Percentiles rank a stretch among this genome's conserved stretches.
Conservation (phyloP, 345 rosid species). For the Carallia brachiata region DNA sequence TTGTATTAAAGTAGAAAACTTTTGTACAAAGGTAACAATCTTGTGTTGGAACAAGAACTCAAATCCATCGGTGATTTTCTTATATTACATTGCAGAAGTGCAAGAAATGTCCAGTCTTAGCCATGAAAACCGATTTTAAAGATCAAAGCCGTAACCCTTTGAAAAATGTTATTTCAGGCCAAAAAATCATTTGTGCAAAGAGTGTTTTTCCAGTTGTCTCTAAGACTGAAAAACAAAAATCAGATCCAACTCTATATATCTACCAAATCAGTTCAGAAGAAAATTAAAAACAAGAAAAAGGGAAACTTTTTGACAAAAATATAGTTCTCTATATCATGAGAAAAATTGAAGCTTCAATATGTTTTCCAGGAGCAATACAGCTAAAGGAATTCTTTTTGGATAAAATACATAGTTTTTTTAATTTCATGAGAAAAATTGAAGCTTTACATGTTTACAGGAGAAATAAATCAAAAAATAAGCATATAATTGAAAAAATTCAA, state of each 20-base stretch:
- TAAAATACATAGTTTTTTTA: no score
- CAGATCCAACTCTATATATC: neutral
- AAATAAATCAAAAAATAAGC: neutral
- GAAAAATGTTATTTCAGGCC: neutral
- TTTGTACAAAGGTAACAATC: no score
- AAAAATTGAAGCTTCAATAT: no score
- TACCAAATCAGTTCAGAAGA: neutral
- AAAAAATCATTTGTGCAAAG: neutral
- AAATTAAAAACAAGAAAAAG: neutral
- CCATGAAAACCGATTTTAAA: conserved; percentile 4
- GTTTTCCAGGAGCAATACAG: no score
- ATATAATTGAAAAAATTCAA: neutral
- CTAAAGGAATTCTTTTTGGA: no score
- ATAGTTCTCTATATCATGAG: neutral
- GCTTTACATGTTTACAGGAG: no score
- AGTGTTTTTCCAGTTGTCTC: neutral
- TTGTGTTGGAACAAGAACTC: no score
- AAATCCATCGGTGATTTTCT: no score
- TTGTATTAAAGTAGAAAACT: conserved; percentile 7
- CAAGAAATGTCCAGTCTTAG: neutral
- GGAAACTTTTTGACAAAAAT: neutral
- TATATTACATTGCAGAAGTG: no score
- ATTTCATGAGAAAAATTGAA: no score
- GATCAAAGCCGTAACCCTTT: conserved; percentile 13
- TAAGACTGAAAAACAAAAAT: neutral